A percentile compares a stretch with the other conserved stretches of the same genome.
These are phyloP conservation scores for Musa schizocarpa DNA, from an alignment of 176 grass and related monocot genomes.

Conservation along the genomic window DNA sequence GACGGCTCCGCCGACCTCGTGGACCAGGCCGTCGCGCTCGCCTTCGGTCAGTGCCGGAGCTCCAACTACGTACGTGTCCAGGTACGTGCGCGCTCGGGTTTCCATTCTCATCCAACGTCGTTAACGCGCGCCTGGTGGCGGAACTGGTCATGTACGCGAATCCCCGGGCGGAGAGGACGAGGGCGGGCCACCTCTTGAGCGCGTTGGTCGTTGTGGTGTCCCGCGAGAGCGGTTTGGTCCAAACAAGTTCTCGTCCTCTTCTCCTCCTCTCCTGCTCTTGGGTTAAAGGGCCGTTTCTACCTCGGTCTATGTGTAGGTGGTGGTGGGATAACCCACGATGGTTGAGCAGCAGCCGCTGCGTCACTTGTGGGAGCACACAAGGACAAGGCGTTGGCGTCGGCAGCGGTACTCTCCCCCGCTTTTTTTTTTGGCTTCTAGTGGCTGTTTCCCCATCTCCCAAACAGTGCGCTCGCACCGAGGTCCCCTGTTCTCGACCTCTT, in stretches of 20 bases:
- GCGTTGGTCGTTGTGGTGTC: neutral
- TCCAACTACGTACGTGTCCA: slow-evolving; percentile 93
- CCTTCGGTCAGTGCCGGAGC: slow-evolving; percentile 73
- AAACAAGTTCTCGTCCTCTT: no score
- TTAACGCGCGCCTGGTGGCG: slow-evolving; percentile 9
- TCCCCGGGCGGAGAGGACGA: neutral
- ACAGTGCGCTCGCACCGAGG: neutral
- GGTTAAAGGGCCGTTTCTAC: neutral
- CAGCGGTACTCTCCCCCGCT: neutral
- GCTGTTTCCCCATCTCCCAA: neutral
- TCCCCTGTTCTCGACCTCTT: neutral
- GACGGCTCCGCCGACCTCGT: slow-evolving; percentile 89
- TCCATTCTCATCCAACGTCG: neutral
- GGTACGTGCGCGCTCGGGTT: slow-evolving; percentile 27
- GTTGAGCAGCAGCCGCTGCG: neutral
- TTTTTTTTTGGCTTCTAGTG: neutral
- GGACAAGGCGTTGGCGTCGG: neutral
- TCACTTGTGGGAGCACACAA: neutral
- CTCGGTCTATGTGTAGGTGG: neutral
- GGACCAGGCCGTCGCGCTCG: slow-evolving; percentile 89
- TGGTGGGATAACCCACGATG: neutral
- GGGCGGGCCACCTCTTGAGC: neutral
- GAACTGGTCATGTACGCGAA: neutral
- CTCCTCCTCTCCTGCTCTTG: neutral
- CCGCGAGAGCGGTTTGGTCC: neutral